Conservation (phyloP, 108 stramenopile genomes). For the Aureococcus anophagefferens region DNA sequence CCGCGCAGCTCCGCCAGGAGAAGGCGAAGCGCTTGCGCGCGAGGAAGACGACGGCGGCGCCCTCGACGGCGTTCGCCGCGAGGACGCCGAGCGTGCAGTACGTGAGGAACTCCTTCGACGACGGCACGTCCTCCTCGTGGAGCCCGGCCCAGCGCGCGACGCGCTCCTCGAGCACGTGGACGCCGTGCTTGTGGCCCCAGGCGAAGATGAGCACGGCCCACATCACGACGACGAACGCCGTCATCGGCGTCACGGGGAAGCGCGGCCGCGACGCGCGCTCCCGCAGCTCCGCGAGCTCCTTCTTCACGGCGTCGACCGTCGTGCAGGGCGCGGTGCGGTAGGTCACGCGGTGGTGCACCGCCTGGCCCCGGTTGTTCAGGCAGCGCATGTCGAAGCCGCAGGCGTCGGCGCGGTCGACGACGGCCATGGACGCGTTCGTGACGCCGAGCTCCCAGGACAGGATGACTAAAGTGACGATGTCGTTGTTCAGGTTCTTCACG, state of each 20-base stretch:
- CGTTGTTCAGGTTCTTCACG: not conserved
- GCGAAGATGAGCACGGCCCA: not conserved
- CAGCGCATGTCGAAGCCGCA: not conserved
- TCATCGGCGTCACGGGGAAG: not conserved
- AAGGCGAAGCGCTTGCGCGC: not conserved
- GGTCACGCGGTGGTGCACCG: not conserved
- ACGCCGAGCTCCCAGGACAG: not conserved
- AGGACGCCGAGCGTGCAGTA: not conserved
- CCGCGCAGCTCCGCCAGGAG: not conserved
- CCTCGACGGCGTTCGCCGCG: not conserved
- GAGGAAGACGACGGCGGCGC: not conserved
- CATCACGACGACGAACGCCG: not conserved
- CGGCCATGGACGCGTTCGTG: not conserved
- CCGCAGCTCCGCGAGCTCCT: not conserved
- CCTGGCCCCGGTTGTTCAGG: not conserved
- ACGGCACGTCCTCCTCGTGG: not conserved
- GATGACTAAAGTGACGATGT: not conserved
- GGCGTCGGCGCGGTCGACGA: not conserved
- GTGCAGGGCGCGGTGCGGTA: not conserved
- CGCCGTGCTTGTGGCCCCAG: not conserved
- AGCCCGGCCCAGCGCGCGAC: not conserved
- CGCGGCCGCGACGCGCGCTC: not conserved
- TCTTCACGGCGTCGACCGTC: not conserved
- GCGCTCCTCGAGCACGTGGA: slow-evolving; percentile 1
- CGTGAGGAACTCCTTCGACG: not conserved